A percentile compares a stretch with the other conserved stretches of the same genome.
Evolutionary conservation across 2,329 filamentous ascomycete genomes (phyloP).

Genomic region (Pseudogymnoascus pannorum): DNA sequence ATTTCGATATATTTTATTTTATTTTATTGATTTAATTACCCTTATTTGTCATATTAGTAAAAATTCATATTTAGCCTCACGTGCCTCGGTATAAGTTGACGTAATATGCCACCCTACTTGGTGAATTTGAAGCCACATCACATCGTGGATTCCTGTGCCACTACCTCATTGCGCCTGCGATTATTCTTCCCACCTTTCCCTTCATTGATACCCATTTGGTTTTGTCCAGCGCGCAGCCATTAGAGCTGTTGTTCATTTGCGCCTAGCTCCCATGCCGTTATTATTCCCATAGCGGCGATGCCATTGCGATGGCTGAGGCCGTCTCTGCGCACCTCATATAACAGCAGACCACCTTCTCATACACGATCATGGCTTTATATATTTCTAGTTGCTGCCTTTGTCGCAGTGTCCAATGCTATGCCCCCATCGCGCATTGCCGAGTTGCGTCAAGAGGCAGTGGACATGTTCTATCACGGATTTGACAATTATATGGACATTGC

Average conservation of each 20-base stretch:
- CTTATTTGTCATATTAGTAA: not conserved
- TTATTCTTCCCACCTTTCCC: not conserved
- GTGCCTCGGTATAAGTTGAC: conserved; percentile 1
- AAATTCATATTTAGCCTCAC: not conserved
- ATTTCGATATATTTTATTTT: not conserved
- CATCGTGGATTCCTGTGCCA: not conserved
- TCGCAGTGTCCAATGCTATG: conserved; percentile 36
- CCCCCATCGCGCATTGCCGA: conserved; percentile 46
- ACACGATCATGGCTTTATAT: conserved; percentile 22
- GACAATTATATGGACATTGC: conserved; percentile 91
- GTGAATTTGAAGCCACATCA: not conserved
- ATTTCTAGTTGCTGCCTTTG: conserved; percentile 20
- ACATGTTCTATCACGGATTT: conserved; percentile 96
- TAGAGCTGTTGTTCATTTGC: not conserved
- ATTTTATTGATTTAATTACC: not conserved
- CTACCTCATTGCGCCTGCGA: not conserved
- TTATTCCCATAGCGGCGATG: conserved; percentile 24
- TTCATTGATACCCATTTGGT: conserved; percentile 10
- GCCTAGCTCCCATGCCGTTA: conserved; percentile 2
- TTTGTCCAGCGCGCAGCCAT: not conserved
- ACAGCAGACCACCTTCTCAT: conserved; percentile 15
- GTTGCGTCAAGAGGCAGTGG: conserved; percentile 53
- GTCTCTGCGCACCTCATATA: conserved; percentile 21
- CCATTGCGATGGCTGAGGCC: conserved; percentile 27
- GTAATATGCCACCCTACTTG: conserved; percentile 4